Percentiles rank a stretch among this genome's conserved stretches.
These are phyloP conservation scores for Lipomyces orientalis DNA, from an alignment of 805 yeast species.

Conservation along the genomic window DNA sequence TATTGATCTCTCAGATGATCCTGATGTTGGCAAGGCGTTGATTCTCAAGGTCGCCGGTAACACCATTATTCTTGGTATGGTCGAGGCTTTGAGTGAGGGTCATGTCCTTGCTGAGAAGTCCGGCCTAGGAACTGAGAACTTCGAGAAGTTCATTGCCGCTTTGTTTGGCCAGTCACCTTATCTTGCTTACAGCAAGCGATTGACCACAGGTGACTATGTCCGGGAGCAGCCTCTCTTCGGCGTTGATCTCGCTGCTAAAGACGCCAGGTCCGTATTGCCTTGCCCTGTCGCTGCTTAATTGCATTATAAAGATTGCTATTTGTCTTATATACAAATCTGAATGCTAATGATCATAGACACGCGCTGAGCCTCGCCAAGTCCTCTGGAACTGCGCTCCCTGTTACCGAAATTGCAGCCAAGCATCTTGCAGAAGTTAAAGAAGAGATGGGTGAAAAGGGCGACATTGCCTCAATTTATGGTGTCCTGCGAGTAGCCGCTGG, in stretches of 20 bases:
- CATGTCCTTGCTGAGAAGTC: constrained; percentile 41
- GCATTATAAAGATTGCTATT: neutral
- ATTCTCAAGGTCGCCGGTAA: constrained; percentile 42
- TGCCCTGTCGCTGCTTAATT: neutral
- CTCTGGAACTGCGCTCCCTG: constrained; percentile 36
- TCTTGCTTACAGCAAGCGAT: constrained; percentile 33
- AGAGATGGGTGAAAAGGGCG: constrained; percentile 37
- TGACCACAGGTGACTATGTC: constrained; percentile 37
- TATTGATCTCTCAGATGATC: constrained; percentile 39
- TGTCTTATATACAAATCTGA: neutral
- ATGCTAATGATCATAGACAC: constrained; percentile 24
- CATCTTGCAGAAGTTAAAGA: constrained; percentile 36
- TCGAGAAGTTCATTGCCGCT: constrained; percentile 35
- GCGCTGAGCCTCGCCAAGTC: constrained; percentile 40
- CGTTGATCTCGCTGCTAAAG: constrained; percentile 41
- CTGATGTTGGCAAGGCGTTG: constrained; percentile 39
- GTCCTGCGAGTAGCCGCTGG: constrained; percentile 41
- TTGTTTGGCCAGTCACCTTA: constrained; percentile 37
- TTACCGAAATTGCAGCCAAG: constrained; percentile 36
- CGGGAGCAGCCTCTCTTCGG: constrained; percentile 40
- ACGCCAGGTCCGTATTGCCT: constrained; percentile 22
- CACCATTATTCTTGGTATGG: constrained; percentile 42
- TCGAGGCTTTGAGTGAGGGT: constrained; percentile 41
- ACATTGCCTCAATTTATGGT: constrained; percentile 42
- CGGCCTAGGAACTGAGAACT: constrained; percentile 38